Conservation (phyloP, 108 stramenopile genomes). For the Fistulifera solaris region DNA sequence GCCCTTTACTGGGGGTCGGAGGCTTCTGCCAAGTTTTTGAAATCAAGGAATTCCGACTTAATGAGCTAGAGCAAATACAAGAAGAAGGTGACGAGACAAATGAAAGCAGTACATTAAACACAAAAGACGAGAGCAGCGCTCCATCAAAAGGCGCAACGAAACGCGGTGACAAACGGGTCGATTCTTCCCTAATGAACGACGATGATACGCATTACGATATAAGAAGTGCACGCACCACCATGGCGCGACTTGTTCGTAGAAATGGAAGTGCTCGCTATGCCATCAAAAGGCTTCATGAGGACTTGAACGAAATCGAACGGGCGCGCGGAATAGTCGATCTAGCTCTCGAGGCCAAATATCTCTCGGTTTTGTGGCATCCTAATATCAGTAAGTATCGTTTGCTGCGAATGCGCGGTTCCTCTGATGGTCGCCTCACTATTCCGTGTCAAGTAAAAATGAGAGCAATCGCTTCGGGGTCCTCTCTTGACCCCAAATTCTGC, state of each 20-base stretch:
- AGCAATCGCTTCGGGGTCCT: constrained; percentile 22
- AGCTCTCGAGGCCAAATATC: constrained; percentile 42
- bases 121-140: not conserved
- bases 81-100: not conserved
- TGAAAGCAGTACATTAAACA: not conserved
- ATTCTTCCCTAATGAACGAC: constrained; percentile 24
- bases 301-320: constrained; percentile 22
- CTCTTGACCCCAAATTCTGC: constrained; percentile 28
- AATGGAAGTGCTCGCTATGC: constrained; percentile 53
- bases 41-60: constrained; percentile 17
- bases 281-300: constrained; percentile 29
- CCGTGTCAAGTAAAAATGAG: constrained; percentile 35
- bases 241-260: constrained; percentile 27
- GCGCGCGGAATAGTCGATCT: constrained; percentile 40
- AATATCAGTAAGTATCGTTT: constrained; percentile 29
- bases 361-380: constrained; percentile 27
- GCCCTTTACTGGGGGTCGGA: constrained; percentile 29
- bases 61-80: not conserved
- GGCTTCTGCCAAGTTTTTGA: constrained; percentile 43
- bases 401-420: not conserved
- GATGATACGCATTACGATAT: constrained; percentile 35
- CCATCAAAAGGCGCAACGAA: not conserved
- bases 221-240: constrained; percentile 17
- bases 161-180: constrained; percentile 12
- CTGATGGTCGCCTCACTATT: not conserved